Evolutionary conservation across 2,329 filamentous ascomycete species (phyloP), one percentile per base, ranked within the genome.

Genomic region (Colletotrichum abscissum): DNA sequence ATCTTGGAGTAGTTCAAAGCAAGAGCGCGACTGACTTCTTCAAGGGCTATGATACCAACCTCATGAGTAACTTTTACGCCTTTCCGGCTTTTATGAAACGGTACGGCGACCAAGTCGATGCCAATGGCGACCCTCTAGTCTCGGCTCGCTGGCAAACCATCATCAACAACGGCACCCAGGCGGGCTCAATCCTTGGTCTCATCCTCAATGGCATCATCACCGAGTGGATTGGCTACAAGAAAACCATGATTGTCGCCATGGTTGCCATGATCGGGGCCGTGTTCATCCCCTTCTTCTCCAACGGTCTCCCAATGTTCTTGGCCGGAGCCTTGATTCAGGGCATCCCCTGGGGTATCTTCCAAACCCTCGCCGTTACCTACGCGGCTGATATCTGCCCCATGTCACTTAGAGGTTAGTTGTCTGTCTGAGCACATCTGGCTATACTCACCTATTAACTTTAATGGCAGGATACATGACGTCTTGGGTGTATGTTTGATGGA

Each of bases 141-240:
- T 83, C 84, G 4, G 83, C 86, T 2, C 76, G 82, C 8, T 90
- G 88, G 88, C 87, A 89, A 76, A 83, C 86, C 6, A 86, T 83
- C 0, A 79, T 90, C 1, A 80, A 81, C 35, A 86, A 86, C 49
- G 86, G 82, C 1, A 80, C 84, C 0, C 78, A 82, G 19, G 82
- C 86, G 9, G 88, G 88, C 4, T 82, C 84, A 16, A 86, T 90
- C 24, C 67, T 89, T 3, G 88, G 88, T 1, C 81, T 87, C 3
- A 79, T 87, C 11, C 72, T 87, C 26, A 86, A 86, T 69, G 88
- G 88, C 4, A 82, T 81, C 64, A 76, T 88, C 12, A 83, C 85
- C 16, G 82, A 87, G 46, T 79, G 81, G 19, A 83, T 80, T 38
- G 86, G 86, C 0, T 85, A 86, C 63, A 80, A 83, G 35, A 80